Conservation (phyloP, 805 yeast genomes). For the Cyberlindnera xishuangbannaensis region DNA sequence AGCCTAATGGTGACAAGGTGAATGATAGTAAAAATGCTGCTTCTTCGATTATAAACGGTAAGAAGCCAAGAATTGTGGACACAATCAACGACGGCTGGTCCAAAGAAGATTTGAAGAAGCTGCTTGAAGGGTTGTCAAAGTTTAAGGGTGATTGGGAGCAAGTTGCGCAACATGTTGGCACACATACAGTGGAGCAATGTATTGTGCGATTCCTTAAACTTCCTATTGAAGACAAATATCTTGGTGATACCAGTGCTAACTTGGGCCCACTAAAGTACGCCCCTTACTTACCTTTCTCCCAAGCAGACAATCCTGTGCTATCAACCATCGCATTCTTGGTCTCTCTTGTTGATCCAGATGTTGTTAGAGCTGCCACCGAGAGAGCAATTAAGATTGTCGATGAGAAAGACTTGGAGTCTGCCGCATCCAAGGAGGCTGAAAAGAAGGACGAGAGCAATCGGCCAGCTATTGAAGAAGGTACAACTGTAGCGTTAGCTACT, state of each 20-base stretch:
- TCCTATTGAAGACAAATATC: slow-evolving; percentile 74
- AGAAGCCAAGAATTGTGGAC: slow-evolving; percentile 31
- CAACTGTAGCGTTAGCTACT: slow-evolving; percentile 10
- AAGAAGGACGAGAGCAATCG: slow-evolving; percentile 4
- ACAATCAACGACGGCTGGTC: slow-evolving; percentile 56
- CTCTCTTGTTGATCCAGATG: slow-evolving; percentile 77
- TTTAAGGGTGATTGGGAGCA: slow-evolving; percentile 74
- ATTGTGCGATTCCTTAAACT: slow-evolving; percentile 70
- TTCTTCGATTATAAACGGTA: slow-evolving; percentile 18
- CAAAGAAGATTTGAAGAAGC: slow-evolving; percentile 49
- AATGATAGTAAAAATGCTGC: too few relatives aligned
- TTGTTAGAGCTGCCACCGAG: slow-evolving; percentile 74
- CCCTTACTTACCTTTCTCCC: slow-evolving; percentile 77
- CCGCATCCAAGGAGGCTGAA: slow-evolving; percentile 17
- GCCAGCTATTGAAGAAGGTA: slow-evolving; percentile 39
- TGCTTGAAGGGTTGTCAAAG: slow-evolving; percentile 58
- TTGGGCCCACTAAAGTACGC: slow-evolving; percentile 76
- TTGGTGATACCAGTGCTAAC: slow-evolving; percentile 33
- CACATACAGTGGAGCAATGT: slow-evolving; percentile 72
- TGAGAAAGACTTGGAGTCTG: slow-evolving; percentile 19
- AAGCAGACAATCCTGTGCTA: slow-evolving; percentile 88
- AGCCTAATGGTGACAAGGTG: slow-evolving; percentile 5
- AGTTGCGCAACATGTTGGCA: slow-evolving; percentile 61
- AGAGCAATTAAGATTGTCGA: slow-evolving; percentile 42
- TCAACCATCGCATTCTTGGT: slow-evolving; percentile 88